Evolutionary conservation across 257 asterid species (phyloP).

Genomic region (Lithospermum erythrorhizon): DNA sequence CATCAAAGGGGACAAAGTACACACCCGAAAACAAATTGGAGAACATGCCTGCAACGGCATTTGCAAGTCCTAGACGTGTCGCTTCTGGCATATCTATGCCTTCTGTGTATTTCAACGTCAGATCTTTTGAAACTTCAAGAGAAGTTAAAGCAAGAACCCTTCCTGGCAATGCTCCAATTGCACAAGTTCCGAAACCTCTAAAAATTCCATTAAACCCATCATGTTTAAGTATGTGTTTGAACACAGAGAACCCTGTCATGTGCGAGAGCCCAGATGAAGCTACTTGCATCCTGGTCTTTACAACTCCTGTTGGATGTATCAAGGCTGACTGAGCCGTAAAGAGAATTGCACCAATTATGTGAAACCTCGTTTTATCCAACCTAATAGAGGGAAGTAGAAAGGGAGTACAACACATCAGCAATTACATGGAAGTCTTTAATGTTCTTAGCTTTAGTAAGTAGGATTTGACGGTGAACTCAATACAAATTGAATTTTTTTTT

Average conservation of each 20-base stretch:
- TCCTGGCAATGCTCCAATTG: conserved; percentile 88
- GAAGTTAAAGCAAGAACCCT: conserved; percentile 84
- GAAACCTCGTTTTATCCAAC: conserved; percentile 86
- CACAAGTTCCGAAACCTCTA: conserved; percentile 91
- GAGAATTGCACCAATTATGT: conserved; percentile 74
- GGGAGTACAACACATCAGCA: background rate
- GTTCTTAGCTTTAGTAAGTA: no score
- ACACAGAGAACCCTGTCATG: conserved; percentile 50
- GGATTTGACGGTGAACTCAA: no score
- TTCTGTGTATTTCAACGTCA: conserved; percentile 50
- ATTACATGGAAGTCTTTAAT: no score
- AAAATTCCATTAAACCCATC: conserved; percentile 69
- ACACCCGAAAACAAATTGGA: conserved; percentile 71
- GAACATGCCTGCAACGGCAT: conserved; percentile 84
- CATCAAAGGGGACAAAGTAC: conserved; percentile 88
- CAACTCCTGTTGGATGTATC: conserved; percentile 83
- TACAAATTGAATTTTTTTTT: no score
- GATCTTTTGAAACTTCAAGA: conserved; percentile 74
- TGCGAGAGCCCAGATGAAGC: conserved; percentile 50
- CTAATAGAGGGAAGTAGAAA: conserved; percentile 25
- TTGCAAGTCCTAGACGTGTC: conserved; percentile 63
- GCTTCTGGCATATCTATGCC: conserved; percentile 63
- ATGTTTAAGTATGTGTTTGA: conserved; percentile 37
- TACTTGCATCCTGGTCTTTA: conserved; percentile 95
- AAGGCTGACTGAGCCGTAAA: conserved; percentile 80